Conservation (phyloP, 164 flowering plant species). For the Vitis rotundifolia region DNA sequence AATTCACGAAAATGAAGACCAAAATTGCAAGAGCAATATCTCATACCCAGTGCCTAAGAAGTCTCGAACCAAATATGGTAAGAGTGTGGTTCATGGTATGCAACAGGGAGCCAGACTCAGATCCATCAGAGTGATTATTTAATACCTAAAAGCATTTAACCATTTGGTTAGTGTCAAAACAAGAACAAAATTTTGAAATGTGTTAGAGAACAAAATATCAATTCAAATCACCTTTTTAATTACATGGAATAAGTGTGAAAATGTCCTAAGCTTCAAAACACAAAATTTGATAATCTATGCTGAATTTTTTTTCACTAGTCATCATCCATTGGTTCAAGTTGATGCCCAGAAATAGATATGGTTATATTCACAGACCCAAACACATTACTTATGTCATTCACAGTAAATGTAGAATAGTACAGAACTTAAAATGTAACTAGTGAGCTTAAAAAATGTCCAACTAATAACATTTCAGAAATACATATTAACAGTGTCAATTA, state of each 20-base stretch:
- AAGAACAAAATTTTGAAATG: background rate
- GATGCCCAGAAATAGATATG: background rate
- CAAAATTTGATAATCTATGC: no score
- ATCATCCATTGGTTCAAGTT: background rate
- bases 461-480: background rate
- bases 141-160: slow-evolving; percentile 44
- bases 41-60: slow-evolving; percentile 94
- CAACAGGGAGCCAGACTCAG: slow-evolving; percentile 80
- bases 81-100: slow-evolving; percentile 75
- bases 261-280: no score
- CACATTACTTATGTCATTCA: background rate
- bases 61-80: slow-evolving; percentile 85
- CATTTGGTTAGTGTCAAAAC: background rate
- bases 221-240: background rate
- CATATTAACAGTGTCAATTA: slow-evolving; percentile 11
- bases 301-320: background rate
- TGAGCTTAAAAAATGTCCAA: background rate
- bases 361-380: background rate
- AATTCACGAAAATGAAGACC: background rate
- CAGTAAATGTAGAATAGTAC: background rate
- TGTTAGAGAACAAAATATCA: background rate
- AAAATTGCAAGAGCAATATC: background rate
- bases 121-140: slow-evolving; percentile 74
- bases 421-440: background rate
- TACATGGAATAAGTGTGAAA: no score